Evolutionary conservation across 2,329 filamentous ascomycete genomes (phyloP).

Genomic region (Monosporascus sp.): DNA sequence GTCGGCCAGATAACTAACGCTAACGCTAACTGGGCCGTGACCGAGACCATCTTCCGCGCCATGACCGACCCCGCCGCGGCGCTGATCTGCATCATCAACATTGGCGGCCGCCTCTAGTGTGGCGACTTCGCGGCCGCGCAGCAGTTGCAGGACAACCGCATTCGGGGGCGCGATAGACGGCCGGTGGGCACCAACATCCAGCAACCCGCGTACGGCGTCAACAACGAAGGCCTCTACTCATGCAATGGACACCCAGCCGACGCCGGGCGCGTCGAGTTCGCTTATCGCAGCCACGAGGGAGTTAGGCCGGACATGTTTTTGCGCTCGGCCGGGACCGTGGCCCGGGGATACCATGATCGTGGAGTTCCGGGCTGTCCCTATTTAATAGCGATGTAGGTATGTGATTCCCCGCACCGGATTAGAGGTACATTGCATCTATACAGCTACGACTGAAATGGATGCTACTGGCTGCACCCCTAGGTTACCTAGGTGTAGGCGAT

Average conservation of each 20-base stretch:
- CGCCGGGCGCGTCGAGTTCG: neutral
- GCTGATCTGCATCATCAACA: neutral
- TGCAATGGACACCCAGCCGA: neutral
- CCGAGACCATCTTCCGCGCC: neutral
- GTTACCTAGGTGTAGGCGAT: too few relatives aligned
- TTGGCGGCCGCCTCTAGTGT: neutral
- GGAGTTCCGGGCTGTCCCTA: neutral
- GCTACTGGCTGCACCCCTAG: too few relatives aligned
- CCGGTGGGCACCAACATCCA: neutral
- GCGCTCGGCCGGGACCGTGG: neutral
- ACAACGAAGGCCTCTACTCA: neutral
- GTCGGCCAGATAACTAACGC: too few relatives aligned
- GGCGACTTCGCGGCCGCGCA: neutral
- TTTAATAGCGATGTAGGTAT: neutral
- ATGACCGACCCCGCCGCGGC: neutral
- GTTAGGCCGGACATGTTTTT: neutral
- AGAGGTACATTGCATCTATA: too few relatives aligned
- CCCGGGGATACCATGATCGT: neutral
- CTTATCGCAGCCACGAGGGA: neutral
- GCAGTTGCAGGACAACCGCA: neutral
- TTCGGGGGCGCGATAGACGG: neutral
- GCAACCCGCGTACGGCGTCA: neutral
- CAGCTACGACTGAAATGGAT: too few relatives aligned
- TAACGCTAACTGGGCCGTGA: too few relatives aligned
- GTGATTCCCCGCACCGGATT: too few relatives aligned